Evolutionary conservation across 768 basidiomycete species (phyloP).

Genomic region (Lactarius sp.): DNA sequence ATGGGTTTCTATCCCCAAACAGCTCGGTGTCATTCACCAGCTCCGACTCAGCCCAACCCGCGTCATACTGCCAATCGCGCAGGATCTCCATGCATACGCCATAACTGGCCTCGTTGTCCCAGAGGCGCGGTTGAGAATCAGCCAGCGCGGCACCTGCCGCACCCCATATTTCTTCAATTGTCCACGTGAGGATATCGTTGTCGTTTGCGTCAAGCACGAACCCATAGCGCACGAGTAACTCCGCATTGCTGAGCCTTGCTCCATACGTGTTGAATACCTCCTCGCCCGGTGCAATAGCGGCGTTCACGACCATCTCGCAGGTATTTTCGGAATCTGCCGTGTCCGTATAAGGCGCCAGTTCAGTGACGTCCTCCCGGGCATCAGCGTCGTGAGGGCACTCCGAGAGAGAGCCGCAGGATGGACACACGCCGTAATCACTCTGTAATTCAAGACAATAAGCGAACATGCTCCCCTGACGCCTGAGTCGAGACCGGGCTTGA

Average conservation of each 20-base stretch:
- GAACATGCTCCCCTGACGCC: neutral
- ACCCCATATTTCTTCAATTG: slow-evolving; percentile 24
- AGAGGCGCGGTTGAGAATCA: slow-evolving; percentile 5
- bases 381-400: slow-evolving; percentile 64
- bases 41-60: slow-evolving; percentile 21
- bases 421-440: slow-evolving; percentile 72
- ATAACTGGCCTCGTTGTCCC: slow-evolving; percentile 10
- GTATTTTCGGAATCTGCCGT: slow-evolving; percentile 27
- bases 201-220: slow-evolving; percentile 73
- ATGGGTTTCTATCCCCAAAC: slow-evolving; percentile 2
- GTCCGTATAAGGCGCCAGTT: neutral
- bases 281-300: slow-evolving; percentile 41
- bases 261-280: slow-evolving; percentile 81
- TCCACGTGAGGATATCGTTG: slow-evolving; percentile 46
- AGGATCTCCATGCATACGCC: slow-evolving; percentile 20
- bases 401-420: slow-evolving; percentile 59
- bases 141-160: slow-evolving; percentile 24
- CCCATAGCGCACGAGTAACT: slow-evolving; percentile 65
- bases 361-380: slow-evolving; percentile 1
- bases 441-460: slow-evolving; percentile 30
- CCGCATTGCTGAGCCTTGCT: slow-evolving; percentile 56
- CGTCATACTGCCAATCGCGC: slow-evolving; percentile 20
- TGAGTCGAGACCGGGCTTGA: neutral
- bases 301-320: slow-evolving; percentile 65
- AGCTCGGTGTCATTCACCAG: slow-evolving; percentile 17